Percentiles rank a stretch among this genome's conserved stretches.
phyloP scores from a whole-genome alignment of 1,139 yeast genomes.

The Zygoascus hellenicus region DNA sequence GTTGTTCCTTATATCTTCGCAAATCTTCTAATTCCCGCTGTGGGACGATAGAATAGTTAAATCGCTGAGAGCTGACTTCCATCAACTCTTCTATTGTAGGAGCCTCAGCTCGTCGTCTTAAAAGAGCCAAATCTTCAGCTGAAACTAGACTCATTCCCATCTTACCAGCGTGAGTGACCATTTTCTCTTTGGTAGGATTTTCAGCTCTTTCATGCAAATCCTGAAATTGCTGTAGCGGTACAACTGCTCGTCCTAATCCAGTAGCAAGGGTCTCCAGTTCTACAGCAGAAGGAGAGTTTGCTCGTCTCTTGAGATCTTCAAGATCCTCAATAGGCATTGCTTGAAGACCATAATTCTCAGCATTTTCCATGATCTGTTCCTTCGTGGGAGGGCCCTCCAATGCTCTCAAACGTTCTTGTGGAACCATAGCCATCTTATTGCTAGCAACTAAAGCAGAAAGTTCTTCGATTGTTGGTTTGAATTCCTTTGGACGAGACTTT shows the following conservation, averaged over 20 bases:
- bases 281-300: slow-evolving; percentile 22
- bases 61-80: slow-evolving; percentile 17
- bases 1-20: slow-evolving; percentile 21
- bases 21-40: slow-evolving; percentile 22
- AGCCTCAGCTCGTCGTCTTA: slow-evolving; percentile 21
- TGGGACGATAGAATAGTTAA: slow-evolving; percentile 30
- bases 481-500: slow-evolving; percentile 24
- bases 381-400: slow-evolving; percentile 17
- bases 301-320: slow-evolving; percentile 22
- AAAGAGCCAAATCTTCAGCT: slow-evolving; percentile 12
- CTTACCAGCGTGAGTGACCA: slow-evolving; percentile 16
- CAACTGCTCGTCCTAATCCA: slow-evolving; percentile 24
- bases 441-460: slow-evolving; percentile 20
- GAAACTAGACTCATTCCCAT: slow-evolving; percentile 18
- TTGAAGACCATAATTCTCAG: slow-evolving; percentile 28
- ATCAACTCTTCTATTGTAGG: slow-evolving; percentile 25
- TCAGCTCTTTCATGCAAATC: slow-evolving; percentile 26
- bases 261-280: slow-evolving; percentile 24
- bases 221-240: slow-evolving; percentile 24
- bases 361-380: slow-evolving; percentile 17
- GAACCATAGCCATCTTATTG: slow-evolving; percentile 30
- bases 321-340: slow-evolving; percentile 33
- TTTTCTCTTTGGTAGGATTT: slow-evolving; percentile 23
- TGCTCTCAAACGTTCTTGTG: slow-evolving; percentile 25
- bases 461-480: slow-evolving; percentile 25